Evolutionary conservation across 2,329 filamentous ascomycete genomes (phyloP), one percentile per base, ranked within the genome.

Genomic region (Bertia moriformis): DNA sequence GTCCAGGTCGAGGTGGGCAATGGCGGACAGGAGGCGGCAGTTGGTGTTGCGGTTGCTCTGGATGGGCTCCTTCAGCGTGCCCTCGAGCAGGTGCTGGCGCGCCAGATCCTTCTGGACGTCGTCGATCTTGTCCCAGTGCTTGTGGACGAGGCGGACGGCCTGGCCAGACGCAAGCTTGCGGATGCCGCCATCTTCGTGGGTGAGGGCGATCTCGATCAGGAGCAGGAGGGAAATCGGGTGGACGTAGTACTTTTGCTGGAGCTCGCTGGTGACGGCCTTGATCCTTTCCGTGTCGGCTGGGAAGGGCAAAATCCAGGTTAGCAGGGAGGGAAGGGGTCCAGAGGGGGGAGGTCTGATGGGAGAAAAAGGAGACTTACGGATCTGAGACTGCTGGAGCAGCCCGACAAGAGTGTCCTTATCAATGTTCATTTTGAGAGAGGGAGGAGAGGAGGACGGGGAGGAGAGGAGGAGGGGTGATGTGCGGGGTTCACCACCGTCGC

Each of bases 171-270:
- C 87, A 47, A 93, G 73, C 68, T 96, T 91, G 53, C 87, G 83
- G 41, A 95, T 69, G 48, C 78, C 73, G 37, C 71, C 58, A 53
- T 78, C 69, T 43, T 78, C 67, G 60, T 94, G 81, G 42, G 81
- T 84, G 50, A 86, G 82, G 49, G 93, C 72, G 52, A 95, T 78
- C 62, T 95, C 86, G 49, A 96, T 74, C 45, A 96, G 80, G 51
- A 84, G 77, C 41, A 89, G 71, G 42, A 96, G 76, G 14, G 86
- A 85, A 52, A 87, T 75, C 27, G 89, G 82, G 49, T 86, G 75
- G 52, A 77, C 79, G 67, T 93, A 96, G 69, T 86, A 96, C 62
- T 83, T 84, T n/a, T n/a, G n/a, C 62, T 93, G 91, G 62, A 96
- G 76, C 52, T 87, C 78, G 42, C 83, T 77, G 15, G 89, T 98